These are phyloP conservation scores for Agaricus blazei DNA, from an alignment of 768 basidiomycete genomes.

Conservation along the genomic window DNA sequence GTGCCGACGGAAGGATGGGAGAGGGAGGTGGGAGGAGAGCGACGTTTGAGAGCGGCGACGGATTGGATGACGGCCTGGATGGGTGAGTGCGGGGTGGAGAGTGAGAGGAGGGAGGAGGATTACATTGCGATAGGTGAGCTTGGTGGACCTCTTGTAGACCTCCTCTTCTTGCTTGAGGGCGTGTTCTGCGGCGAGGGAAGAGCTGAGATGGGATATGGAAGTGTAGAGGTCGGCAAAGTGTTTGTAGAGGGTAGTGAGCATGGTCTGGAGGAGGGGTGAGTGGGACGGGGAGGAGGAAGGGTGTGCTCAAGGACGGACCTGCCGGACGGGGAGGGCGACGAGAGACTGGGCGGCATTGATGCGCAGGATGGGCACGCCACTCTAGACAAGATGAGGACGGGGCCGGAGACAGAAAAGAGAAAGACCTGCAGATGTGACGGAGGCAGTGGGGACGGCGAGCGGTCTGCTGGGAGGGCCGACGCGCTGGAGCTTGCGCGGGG, in stretches of 20 bases:
- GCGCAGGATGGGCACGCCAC: slow-evolving; percentile 60
- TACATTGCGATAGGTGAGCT: slow-evolving; percentile 82
- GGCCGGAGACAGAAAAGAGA: neutral
- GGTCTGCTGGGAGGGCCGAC: slow-evolving; percentile 36
- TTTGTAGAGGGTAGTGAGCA: slow-evolving; percentile 72
- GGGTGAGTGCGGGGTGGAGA: slow-evolving; percentile 10
- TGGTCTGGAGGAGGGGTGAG: slow-evolving; percentile 31
- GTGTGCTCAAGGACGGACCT: slow-evolving; percentile 35
- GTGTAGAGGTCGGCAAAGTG: slow-evolving; percentile 71
- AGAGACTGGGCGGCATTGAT: slow-evolving; percentile 65
- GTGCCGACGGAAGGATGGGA: slow-evolving; percentile 77
- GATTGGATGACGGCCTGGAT: slow-evolving; percentile 47
- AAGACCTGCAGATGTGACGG: slow-evolving; percentile 26
- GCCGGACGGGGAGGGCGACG: slow-evolving; percentile 69
- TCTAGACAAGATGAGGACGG: slow-evolving; percentile 24
- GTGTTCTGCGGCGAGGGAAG: slow-evolving; percentile 68
- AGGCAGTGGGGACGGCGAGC: slow-evolving; percentile 34
- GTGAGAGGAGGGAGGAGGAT: neutral
- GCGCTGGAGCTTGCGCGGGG: slow-evolving; percentile 33
- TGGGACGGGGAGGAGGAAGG: neutral
- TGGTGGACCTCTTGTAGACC: slow-evolving; percentile 68
- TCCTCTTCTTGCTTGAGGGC: slow-evolving; percentile 79
- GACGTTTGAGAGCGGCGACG: slow-evolving; percentile 43
- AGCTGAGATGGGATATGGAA: slow-evolving; percentile 43
- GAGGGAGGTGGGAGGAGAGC: slow-evolving; percentile 47